These are phyloP conservation scores for Marasmius oreades DNA, from an alignment of 1,284 basidiomycete species.

Conservation along the genomic window DNA sequence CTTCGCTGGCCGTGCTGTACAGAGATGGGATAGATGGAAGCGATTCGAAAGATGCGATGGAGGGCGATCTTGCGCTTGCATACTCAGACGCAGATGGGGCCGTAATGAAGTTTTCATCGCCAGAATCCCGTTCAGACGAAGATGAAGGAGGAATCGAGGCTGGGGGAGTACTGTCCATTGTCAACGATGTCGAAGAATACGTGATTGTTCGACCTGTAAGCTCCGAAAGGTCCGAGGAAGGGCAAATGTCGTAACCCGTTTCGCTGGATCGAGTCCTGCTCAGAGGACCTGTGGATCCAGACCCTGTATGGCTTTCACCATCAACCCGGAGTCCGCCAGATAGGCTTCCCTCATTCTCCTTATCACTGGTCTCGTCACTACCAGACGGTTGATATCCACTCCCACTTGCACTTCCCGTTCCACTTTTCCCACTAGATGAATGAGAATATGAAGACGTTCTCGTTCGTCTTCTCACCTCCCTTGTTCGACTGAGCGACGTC, in stretches of 20 bases:
- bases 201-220: constrained; percentile 27
- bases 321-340: constrained; percentile 2
- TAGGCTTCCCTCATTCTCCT: constrained; percentile 18
- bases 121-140: constrained; percentile 26
- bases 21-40: constrained; percentile 53
- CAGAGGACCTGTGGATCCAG: constrained; percentile 17
- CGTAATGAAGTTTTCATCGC: constrained; percentile 33
- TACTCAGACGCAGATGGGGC: constrained; percentile 38
- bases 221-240: constrained; percentile 43
- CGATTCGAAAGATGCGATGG: constrained; percentile 31
- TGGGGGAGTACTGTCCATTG: constrained; percentile 21
- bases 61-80: constrained; percentile 29
- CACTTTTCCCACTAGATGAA: constrained; percentile 28
- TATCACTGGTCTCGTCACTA: constrained; percentile 18
- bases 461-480: constrained; percentile 54
- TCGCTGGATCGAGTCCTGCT: constrained; percentile 33
- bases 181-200: constrained; percentile 22
- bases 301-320: constrained; percentile 4
- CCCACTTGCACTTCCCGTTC: constrained; percentile 12
- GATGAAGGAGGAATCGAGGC: constrained; percentile 34
- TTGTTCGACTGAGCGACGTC: constrained; percentile 48
- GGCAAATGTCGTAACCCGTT: constrained; percentile 48
- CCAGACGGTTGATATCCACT: constrained; percentile 13
- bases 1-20: constrained; percentile 48
- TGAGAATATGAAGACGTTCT: constrained; percentile 26